Percentiles rank a stretch among this genome's conserved stretches.
Conservation (phyloP, 441 rosid species). For the Adansonia grandidieri region DNA sequence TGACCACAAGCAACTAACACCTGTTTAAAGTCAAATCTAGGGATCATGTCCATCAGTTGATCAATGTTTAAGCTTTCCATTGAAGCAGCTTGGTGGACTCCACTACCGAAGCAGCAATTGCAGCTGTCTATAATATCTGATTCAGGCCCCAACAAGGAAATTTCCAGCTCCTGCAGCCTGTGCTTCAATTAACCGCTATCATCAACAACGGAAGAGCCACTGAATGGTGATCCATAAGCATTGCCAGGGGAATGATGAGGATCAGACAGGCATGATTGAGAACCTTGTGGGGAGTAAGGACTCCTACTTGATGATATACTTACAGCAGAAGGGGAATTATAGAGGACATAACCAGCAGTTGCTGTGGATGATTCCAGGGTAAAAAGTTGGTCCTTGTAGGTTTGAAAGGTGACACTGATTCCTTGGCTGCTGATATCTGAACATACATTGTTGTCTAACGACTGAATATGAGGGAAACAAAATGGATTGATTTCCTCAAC, state of each 20-base stretch:
- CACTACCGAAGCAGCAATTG: constrained; percentile 45
- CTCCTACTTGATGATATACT: constrained; percentile 52
- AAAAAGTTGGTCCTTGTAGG: constrained; percentile 48
- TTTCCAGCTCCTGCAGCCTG: constrained; percentile 61
- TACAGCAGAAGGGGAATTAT: constrained; percentile 53
- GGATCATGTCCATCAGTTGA: constrained; percentile 44
- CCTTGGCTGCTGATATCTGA: constrained; percentile 53
- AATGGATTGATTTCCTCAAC: constrained; percentile 38
- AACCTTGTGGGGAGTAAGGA: constrained; percentile 65
- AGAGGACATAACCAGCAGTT: constrained; percentile 34
- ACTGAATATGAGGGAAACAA: constrained; percentile 42
- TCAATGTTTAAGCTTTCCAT: constrained; percentile 35
- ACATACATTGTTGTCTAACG: constrained; percentile 41
- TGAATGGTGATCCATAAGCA: constrained; percentile 55
- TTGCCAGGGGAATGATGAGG: constrained; percentile 52
- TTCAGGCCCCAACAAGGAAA: constrained; percentile 60
- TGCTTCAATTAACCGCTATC: constrained; percentile 45
- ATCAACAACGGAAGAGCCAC: constrained; percentile 55
- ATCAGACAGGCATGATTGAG: constrained; percentile 58
- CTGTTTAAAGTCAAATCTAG: constrained; percentile 50
- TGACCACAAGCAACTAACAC: constrained; percentile 55
- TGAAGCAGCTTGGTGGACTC: constrained; percentile 35
- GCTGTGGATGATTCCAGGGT: constrained; percentile 66
- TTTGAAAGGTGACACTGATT: constrained; percentile 45
- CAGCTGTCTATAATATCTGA: constrained; percentile 43